Evolutionary conservation across 169 alveolate species (phyloP).

Genomic region (Theileria parva): DNA sequence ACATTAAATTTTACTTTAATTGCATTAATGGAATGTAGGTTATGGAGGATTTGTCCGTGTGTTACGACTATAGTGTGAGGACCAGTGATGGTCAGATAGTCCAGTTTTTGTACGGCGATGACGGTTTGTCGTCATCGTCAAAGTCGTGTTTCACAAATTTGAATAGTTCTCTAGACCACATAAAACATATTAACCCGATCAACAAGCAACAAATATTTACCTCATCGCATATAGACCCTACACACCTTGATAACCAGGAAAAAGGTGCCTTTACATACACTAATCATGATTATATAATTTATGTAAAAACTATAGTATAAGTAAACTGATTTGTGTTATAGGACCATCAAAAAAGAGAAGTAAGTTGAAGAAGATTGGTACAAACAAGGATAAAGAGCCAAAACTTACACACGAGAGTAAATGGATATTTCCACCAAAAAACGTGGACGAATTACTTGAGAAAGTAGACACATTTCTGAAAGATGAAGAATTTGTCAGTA

Average conservation of each 20-base stretch:
- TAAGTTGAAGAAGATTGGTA: background rate
- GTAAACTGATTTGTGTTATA: background rate
- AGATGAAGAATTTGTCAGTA: conserved; percentile 1
- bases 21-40: conserved; percentile 72
- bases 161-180: conserved; percentile 28
- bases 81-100: conserved; percentile 94
- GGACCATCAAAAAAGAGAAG: background rate
- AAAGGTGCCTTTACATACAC: background rate
- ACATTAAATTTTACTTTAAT: background rate
- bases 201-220: background rate
- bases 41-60: conserved; percentile 94
- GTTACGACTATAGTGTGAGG: conserved; percentile 95
- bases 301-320: background rate
- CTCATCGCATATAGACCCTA: conserved; percentile 1
- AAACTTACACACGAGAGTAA: background rate
- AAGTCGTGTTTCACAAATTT: conserved; percentile 23
- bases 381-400: background rate
- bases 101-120: conserved; percentile 98
- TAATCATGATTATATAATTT: background rate
- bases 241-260: conserved; percentile 3
- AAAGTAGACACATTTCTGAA: conserved; percentile 13
- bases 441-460: conserved; percentile 5
- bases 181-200: conserved; percentile 44
- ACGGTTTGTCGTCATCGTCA: conserved; percentile 89
- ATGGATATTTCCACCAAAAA: conserved; percentile 20